Conservation (phyloP, 192 early-diverging fungal species). For the Coemansia sp. region DNA sequence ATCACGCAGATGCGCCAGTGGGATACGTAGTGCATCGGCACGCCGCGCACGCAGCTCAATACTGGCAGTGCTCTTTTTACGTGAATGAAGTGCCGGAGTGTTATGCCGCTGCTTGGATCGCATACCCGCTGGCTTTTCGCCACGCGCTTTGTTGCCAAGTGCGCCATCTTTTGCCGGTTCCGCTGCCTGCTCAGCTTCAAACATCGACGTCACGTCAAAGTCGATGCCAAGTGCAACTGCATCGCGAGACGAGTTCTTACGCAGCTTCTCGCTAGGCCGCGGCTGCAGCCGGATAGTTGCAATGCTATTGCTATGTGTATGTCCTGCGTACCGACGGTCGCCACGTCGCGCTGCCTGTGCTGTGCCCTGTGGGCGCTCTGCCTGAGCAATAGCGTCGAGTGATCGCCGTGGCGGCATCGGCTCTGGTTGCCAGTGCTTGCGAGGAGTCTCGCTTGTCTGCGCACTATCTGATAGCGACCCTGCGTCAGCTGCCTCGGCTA, state of each 20-base stretch:
- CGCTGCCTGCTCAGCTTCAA: constrained; percentile 11
- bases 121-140: background rate
- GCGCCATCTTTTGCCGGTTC: background rate
- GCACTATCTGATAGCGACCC: constrained; percentile 43
- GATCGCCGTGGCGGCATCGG: constrained; percentile 36
- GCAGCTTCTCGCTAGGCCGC: constrained; percentile 50
- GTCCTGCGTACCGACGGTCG: constrained; percentile 20
- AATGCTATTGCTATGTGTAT: constrained; percentile 36
- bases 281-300: constrained; percentile 55
- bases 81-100: background rate
- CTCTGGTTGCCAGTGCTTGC: constrained; percentile 15
- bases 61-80: constrained; percentile 16
- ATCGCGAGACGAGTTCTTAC: constrained; percentile 46
- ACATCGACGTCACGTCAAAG: constrained; percentile 46
- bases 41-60: constrained; percentile 33
- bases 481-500: constrained; percentile 24
- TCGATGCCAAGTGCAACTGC: constrained; percentile 49
- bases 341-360: constrained; percentile 10
- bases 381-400: constrained; percentile 28
- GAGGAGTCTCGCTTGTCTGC: background rate
- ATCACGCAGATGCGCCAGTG: constrained; percentile 27
- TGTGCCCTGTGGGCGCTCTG: background rate
- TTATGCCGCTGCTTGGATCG: constrained; percentile 2
- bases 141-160: background rate
- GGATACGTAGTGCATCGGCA: constrained; percentile 28